phyloP scores from a whole-genome alignment of 2,329 filamentous ascomycete species.

The Xylaria sp. region DNA sequence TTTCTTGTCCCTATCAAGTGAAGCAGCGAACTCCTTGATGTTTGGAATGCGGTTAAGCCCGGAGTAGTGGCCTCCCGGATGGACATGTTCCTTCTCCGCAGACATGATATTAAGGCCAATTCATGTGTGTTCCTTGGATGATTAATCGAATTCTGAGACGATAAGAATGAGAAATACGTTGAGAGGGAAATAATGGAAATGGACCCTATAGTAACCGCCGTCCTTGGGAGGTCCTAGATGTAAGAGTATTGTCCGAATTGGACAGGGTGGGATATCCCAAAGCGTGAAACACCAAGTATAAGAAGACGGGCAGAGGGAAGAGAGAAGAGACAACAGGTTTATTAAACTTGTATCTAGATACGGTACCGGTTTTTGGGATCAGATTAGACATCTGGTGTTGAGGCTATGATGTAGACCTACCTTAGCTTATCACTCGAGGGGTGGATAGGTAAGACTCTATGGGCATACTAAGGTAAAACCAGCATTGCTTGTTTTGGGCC shows the following conservation, averaged over 20 bases:
- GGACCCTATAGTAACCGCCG: not conserved
- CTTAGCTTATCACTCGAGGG: constrained; percentile 12
- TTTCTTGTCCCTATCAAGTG: constrained; percentile 81
- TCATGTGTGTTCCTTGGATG: not conserved
- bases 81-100: constrained; percentile 43
- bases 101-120: constrained; percentile 39
- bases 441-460: constrained; percentile 13
- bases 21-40: constrained; percentile 83
- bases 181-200: not conserved
- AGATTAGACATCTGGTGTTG: constrained; percentile 3
- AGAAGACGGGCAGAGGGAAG: not conserved
- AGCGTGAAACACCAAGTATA: not conserved
- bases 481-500: constrained; percentile 8
- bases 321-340: constrained; percentile 12
- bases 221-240: not conserved
- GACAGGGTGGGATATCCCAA: not conserved
- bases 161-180: not conserved
- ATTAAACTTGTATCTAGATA: constrained; percentile 23
- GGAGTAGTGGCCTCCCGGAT: constrained; percentile 72
- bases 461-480: too few relatives aligned
- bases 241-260: not conserved
- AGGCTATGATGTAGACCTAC: constrained; percentile 32
- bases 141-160: not conserved
- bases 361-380: not conserved
- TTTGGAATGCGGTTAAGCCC: constrained; percentile 87